phyloP scores from a whole-genome alignment of 2,329 filamentous ascomycete genomes.

The Trichoderma aggressivum region DNA sequence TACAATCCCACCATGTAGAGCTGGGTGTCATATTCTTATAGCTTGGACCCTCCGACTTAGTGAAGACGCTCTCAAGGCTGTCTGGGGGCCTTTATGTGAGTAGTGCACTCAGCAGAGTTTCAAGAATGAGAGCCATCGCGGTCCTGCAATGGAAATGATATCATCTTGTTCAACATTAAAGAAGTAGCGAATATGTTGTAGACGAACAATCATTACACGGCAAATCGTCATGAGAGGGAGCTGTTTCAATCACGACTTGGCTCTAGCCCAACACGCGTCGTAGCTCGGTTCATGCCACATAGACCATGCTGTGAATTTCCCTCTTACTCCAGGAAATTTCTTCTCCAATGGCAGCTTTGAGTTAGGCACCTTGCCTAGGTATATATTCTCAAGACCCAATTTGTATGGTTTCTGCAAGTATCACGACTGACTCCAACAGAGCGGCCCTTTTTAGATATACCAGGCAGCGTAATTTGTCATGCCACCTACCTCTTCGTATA shows the following conservation, averaged over 20 bases:
- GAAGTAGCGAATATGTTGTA: background rate
- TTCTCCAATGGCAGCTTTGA: background rate
- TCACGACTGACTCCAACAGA: background rate
- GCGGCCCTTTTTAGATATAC: background rate
- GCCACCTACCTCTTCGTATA: background rate
- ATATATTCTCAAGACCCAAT: background rate
- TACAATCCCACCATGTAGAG: background rate
- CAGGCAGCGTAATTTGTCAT: background rate
- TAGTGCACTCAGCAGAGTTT: background rate
- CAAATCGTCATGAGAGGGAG: background rate
- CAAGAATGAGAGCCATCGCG: background rate
- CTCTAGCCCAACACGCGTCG: background rate
- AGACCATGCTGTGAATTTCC: background rate
- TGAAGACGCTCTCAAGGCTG: background rate
- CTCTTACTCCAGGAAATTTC: background rate
- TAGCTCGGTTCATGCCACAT: background rate
- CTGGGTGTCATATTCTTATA: background rate
- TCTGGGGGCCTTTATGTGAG: background rate
- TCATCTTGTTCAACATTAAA: background rate
- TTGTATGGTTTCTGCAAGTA: background rate
- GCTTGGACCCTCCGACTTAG: background rate
- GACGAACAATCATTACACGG: background rate
- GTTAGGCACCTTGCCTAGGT: background rate
- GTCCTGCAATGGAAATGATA: background rate
- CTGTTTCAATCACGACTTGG: background rate